Evolutionary conservation across 306 rosid species (phyloP).

Genomic region (Malus asiatica): DNA sequence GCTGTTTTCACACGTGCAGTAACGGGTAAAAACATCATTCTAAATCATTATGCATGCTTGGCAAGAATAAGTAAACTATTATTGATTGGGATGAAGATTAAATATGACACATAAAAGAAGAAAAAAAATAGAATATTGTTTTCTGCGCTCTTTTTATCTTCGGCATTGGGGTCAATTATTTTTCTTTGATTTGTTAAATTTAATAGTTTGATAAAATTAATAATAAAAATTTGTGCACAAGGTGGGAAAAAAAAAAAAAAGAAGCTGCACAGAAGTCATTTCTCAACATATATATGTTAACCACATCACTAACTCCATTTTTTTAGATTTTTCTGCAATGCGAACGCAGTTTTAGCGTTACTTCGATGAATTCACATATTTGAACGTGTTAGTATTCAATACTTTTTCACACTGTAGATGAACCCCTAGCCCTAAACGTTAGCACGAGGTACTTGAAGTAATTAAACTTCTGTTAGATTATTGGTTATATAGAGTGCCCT

Average conservation of each 20-base stretch:
- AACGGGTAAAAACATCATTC: background rate
- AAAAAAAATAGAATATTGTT: too few species aligned
- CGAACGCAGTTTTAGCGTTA: background rate
- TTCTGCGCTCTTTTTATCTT: too few species aligned
- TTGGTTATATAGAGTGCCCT: background rate
- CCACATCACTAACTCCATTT: too few species aligned
- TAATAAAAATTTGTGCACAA: too few species aligned
- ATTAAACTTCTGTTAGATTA: background rate
- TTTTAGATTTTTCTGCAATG: background rate
- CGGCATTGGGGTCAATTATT: too few species aligned
- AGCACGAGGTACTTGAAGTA: too few species aligned
- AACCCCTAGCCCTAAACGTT: background rate
- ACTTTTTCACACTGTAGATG: background rate
- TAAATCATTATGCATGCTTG: background rate
- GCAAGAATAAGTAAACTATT: background rate
- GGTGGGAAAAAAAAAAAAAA: too few species aligned
- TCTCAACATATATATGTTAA: too few species aligned
- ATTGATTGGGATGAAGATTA: background rate
- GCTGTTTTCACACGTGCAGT: constrained; percentile 1
- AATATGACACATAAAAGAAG: too few species aligned
- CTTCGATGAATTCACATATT: background rate
- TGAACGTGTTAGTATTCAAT: background rate
- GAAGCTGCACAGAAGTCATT: too few species aligned
- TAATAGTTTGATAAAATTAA: too few species aligned
- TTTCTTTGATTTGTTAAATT: too few species aligned